A percentile compares a stretch with the other conserved stretches of the same genome.
Conservation (phyloP, 2,329 filamentous ascomycete genomes). For the Catunica adiposa region DNA sequence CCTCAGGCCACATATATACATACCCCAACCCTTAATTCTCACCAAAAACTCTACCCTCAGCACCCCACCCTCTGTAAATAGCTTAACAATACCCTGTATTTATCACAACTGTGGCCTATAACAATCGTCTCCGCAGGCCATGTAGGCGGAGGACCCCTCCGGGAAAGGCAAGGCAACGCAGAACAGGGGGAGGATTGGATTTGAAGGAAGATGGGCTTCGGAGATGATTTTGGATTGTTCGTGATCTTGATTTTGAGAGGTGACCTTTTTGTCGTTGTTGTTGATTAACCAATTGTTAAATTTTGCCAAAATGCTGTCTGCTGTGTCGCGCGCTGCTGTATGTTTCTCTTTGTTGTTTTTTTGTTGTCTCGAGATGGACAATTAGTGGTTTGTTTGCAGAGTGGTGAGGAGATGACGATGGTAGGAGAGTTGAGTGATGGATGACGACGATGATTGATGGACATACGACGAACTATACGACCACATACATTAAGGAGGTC, state of each 20-base stretch:
- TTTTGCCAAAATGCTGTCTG: constrained; percentile 9
- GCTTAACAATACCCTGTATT: not conserved
- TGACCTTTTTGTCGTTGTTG: not conserved
- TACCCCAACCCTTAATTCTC: too few species aligned
- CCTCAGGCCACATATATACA: constrained; percentile 12
- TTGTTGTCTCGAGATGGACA: not conserved
- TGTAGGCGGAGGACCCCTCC: too few species aligned
- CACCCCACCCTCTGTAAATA: not conserved
- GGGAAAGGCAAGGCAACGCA: too few species aligned
- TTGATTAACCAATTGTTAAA: not conserved
- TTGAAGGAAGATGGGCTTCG: too few species aligned
- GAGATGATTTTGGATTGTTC: too few species aligned
- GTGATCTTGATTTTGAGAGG: too few species aligned
- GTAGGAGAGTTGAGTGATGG: not conserved
- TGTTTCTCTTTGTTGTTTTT: constrained; percentile 8
- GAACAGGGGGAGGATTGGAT: not conserved
- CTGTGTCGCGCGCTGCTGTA: constrained; percentile 14
- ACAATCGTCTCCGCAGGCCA: not conserved
- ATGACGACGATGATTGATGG: not conserved
- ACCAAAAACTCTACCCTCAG: not conserved
- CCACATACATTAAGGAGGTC: too few species aligned
- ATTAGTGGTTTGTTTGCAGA: too few species aligned
- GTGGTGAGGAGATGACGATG: not conserved
- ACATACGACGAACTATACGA: not conserved
- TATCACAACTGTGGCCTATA: not conserved